These are phyloP conservation scores for Cercospora zeina DNA, from an alignment of 2,329 filamentous ascomycete genomes.

Conservation along the genomic window DNA sequence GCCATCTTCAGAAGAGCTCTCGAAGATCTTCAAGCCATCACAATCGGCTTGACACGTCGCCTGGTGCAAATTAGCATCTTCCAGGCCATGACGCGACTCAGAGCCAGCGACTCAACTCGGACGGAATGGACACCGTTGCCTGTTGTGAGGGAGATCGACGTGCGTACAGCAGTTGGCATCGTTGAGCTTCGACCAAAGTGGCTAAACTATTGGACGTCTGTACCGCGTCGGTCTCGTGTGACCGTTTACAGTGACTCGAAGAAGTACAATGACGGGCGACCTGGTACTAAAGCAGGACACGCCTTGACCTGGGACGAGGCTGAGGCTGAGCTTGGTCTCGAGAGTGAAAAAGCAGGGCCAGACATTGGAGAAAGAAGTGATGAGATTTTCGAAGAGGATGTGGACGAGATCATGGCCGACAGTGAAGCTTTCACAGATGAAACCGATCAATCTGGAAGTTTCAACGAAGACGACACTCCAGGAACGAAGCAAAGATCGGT, in stretches of 20 bases:
- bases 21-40: constrained; percentile 71
- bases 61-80: constrained; percentile 69
- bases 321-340: constrained; percentile 43
- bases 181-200: constrained; percentile 53
- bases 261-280: constrained; percentile 35
- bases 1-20: constrained; percentile 73
- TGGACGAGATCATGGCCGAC: constrained; percentile 20
- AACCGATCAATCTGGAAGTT: background rate
- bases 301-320: constrained; percentile 45
- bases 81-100: constrained; percentile 68
- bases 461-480: background rate
- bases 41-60: constrained; percentile 66
- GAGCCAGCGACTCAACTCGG: constrained; percentile 46
- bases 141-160: constrained; percentile 47
- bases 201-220: constrained; percentile 53
- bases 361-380: constrained; percentile 49
- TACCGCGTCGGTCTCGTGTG: constrained; percentile 56
- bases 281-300: constrained; percentile 31
- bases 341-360: constrained; percentile 40
- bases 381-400: constrained; percentile 21
- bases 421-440: constrained; percentile 26
- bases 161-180: constrained; percentile 56
- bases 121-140: constrained; percentile 30
- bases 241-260: constrained; percentile 47
- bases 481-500: background rate